Evolutionary conservation across 208 protist genomes (phyloP), one percentile per base, ranked within the genome.

Genomic region (Leptomonas pyrrhocoris): DNA sequence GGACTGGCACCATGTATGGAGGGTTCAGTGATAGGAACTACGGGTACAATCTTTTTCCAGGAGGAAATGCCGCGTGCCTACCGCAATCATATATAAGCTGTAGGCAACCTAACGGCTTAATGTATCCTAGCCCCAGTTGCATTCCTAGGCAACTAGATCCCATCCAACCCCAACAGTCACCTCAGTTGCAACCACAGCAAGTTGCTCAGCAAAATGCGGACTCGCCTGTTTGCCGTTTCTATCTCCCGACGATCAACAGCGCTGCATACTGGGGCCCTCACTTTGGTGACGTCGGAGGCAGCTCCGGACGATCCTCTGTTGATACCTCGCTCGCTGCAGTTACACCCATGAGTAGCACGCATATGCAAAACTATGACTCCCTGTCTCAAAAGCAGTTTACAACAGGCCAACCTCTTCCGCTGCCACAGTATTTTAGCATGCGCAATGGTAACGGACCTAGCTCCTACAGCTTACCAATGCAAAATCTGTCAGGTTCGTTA

Each of bases 1-100:
- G 42, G 25, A 53, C 42, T 6, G 9, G 30, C 60, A 30, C 9
- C 12, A 55, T 65, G n/a, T 43, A 65, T 30, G 60, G 45, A 2
- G 60, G 45, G 3, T 55, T 31, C n/a, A 55, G 55, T 46, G 45
- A 65, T 30, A 53, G 18, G 28, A 43, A 12, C 30, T 55, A 65
- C 45, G 9, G 30, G 2, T 65, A 55, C 21, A 43, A 43, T n/a
- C 18, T 46, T 1, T 19, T 11, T 5, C 11, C 2, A 18, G 43
- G n/a, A 12, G 60, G 46, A 18, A 55, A 43, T 34, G n/a, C 43
- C 0, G 40, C 55, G 46, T 55, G 42, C 9, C 9, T 43, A 30
- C 31, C 60, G 8, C 28, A 36, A 8, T 2, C 30, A 25, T 30
- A 19, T 11, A 31, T n/a, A 18, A 30, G 27, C 0, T 65, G 30